Evolutionary conservation across 768 basidiomycete species (phyloP).

Genomic region (Hebeloma cylindrosporum): DNA sequence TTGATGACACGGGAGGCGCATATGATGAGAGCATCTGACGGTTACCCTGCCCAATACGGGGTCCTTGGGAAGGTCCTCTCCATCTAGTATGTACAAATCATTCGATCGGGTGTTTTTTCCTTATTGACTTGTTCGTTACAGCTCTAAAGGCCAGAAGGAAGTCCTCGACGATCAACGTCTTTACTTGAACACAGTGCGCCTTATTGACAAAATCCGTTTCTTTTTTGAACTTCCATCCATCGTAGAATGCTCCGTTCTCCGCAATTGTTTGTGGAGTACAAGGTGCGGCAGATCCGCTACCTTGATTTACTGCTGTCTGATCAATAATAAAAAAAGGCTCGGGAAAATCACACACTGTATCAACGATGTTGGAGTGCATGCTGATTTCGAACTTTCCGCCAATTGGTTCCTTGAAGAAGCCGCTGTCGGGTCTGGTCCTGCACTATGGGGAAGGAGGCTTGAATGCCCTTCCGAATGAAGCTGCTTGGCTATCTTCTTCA

Average conservation of each 20-base stretch:
- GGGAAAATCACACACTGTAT: conserved; percentile 73
- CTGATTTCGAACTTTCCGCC: conserved; percentile 50
- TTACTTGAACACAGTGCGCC: conserved; percentile 65
- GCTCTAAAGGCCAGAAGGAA: conserved; percentile 34
- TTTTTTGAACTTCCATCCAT: not conserved
- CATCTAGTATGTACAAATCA: conserved; percentile 39
- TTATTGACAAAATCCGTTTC: not conserved
- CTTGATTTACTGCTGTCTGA: too few species aligned
- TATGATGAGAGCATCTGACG: conserved; percentile 31
- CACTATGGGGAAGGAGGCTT: conserved; percentile 71
- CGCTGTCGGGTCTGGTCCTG: conserved; percentile 63
- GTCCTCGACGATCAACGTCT: conserved; percentile 48
- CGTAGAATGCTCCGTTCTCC: conserved; percentile 73
- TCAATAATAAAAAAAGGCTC: conserved; percentile 43
- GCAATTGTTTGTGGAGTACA: conserved; percentile 77
- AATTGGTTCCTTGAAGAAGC: conserved; percentile 51
- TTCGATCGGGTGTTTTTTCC: not conserved
- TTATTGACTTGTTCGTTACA: conserved; percentile 15
- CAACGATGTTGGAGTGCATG: conserved; percentile 69
- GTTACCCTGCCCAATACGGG: conserved; percentile 54
- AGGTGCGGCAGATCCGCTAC: conserved; percentile 25
- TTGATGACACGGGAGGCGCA: conserved; percentile 52
- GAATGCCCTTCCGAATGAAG: conserved; percentile 58
- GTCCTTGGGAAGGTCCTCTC: conserved; percentile 52
- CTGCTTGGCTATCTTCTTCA: conserved; percentile 55